Conservation (phyloP, 257 asterid genomes). For the Nemophila menziesii region DNA sequence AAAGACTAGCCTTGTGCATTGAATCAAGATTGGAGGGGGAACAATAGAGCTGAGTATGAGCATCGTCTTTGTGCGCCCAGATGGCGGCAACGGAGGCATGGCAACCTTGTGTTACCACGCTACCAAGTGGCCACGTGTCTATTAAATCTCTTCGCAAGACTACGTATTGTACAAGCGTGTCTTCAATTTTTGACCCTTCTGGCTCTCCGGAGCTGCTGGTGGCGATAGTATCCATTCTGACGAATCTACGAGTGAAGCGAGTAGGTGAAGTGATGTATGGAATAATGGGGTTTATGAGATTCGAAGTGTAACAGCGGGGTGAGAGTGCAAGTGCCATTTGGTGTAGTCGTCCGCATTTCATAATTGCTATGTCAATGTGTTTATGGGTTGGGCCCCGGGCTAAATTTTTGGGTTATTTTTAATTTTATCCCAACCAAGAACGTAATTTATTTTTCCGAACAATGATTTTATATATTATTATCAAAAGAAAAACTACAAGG, state of each 20-base stretch:
- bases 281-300: not conserved
- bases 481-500: too few relatives aligned
- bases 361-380: too few relatives aligned
- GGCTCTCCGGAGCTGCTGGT: slow-evolving; percentile 9
- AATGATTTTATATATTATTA: too few relatives aligned
- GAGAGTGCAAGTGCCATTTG: not conserved
- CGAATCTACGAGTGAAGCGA: not conserved
- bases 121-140: slow-evolving; percentile 88
- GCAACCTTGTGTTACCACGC: slow-evolving; percentile 88
- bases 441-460: too few relatives aligned
- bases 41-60: slow-evolving; percentile 51
- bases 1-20: slow-evolving; percentile 61
- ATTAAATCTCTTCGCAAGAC: slow-evolving; percentile 84
- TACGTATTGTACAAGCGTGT: slow-evolving; percentile 71
- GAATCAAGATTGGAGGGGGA: slow-evolving; percentile 57
- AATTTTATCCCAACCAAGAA: too few relatives aligned
- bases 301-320: slow-evolving; percentile 7
- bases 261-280: not conserved
- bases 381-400: too few relatives aligned
- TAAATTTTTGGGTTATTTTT: too few relatives aligned
- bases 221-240: slow-evolving; percentile 35
- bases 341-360: not conserved
- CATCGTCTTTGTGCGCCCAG: slow-evolving; percentile 63
- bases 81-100: slow-evolving; percentile 94
- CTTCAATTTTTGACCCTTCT: slow-evolving; percentile 18